Evolutionary conservation across 371 early-diverging fungal species (phyloP).

Genomic region (Lichtheimia ramosa): DNA sequence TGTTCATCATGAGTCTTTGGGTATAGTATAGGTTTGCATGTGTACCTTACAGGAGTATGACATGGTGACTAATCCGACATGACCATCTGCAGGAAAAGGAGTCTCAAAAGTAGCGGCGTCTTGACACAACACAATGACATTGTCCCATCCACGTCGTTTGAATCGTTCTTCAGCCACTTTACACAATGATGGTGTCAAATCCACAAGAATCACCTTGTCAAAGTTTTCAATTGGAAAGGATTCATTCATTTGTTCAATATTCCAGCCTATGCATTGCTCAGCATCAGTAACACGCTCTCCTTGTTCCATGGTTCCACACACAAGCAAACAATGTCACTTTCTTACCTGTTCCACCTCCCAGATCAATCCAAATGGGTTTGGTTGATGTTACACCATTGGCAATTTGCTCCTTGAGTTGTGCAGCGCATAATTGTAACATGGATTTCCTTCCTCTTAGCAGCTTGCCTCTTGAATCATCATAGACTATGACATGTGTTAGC

Average conservation of each 20-base stretch:
- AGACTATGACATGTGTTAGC: slow-evolving; percentile 32
- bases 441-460: slow-evolving; percentile 77
- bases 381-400: slow-evolving; percentile 21
- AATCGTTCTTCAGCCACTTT: slow-evolving; percentile 78
- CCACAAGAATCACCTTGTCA: slow-evolving; percentile 79
- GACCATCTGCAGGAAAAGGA: slow-evolving; percentile 56
- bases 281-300: too few relatives aligned
- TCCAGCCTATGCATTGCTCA: slow-evolving; percentile 61
- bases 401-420: slow-evolving; percentile 64
- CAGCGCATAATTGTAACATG: slow-evolving; percentile 80
- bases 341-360: slow-evolving; percentile 86
- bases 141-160: slow-evolving; percentile 72
- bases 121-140: slow-evolving; percentile 78
- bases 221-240: slow-evolving; percentile 75
- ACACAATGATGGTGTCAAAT: slow-evolving; percentile 83
- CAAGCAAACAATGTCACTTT: neutral
- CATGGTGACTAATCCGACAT: slow-evolving; percentile 77
- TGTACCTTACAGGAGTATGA: slow-evolving; percentile 72
- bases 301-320: neutral
- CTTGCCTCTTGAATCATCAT: slow-evolving; percentile 61
- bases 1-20: too few relatives aligned
- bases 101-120: slow-evolving; percentile 77
- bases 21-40: neutral
- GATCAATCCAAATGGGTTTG: slow-evolving; percentile 76
- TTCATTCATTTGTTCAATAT: slow-evolving; percentile 82